A percentile compares a stretch with the other conserved stretches of the same genome.
These are phyloP conservation scores for Trichoderma asperelloides DNA, from an alignment of 495 filamentous ascomycete genomes.

Conservation along the genomic window DNA sequence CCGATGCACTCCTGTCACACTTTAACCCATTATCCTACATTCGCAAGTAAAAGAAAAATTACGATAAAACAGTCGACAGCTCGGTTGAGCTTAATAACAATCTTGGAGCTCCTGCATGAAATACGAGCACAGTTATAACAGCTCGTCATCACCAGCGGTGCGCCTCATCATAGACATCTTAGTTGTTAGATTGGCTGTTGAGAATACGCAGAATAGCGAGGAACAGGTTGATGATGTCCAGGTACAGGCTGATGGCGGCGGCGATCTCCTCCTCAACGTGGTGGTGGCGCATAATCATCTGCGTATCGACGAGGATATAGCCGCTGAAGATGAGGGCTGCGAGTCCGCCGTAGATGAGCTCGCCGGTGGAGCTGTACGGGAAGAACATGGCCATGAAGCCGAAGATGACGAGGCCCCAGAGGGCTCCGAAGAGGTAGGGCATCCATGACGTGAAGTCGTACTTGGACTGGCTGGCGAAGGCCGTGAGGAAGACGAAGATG, in stretches of 20 bases:
- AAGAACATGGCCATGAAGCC: slow-evolving; percentile 85
- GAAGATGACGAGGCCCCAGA: slow-evolving; percentile 88
- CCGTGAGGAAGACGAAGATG: slow-evolving; percentile 85
- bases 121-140: neutral
- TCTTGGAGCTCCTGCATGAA: neutral
- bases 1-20: neutral
- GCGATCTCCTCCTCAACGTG: slow-evolving; percentile 99
- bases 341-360: slow-evolving; percentile 75
- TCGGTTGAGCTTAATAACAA: neutral
- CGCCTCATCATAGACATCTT: slow-evolving; percentile 14
- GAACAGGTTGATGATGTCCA: slow-evolving; percentile 97
- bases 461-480: slow-evolving; percentile 95
- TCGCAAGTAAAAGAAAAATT: slow-evolving; percentile 26
- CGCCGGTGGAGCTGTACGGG: slow-evolving; percentile 63
- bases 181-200: slow-evolving; percentile 83
- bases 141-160: neutral
- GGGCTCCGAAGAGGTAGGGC: slow-evolving; percentile 82
- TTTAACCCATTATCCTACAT: slow-evolving; percentile 17
- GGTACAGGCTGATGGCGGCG: slow-evolving; percentile 86
- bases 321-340: slow-evolving; percentile 81
- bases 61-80: slow-evolving; percentile 14
- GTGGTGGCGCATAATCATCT: slow-evolving; percentile 87
- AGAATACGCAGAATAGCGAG: slow-evolving; percentile 83
- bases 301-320: slow-evolving; percentile 94
- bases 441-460: slow-evolving; percentile 97